Base-by-base conservation (phyloP, 1,284 basidiomycete species). In the Ceratobasidium theobromae region DNA sequence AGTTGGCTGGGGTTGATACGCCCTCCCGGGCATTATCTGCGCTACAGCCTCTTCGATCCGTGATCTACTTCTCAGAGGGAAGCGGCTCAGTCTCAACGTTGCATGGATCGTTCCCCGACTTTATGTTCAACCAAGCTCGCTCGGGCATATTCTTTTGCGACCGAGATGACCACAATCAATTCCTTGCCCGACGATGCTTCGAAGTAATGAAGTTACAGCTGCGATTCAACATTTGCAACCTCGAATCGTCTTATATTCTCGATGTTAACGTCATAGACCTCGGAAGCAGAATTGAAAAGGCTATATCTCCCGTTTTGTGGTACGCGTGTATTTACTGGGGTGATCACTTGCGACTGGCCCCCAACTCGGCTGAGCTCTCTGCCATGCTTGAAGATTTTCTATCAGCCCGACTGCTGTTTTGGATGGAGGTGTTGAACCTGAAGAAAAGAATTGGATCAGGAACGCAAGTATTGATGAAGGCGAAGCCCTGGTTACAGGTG, bases 101-200 rank as follows among this genome's bases (percentile, higher is more conserved):
- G 2, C 58, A 64, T 28, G 48, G 48, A 16, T 64, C 58, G 4
- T 64, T 64, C 48, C 48, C 58, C 0, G 58, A 64, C 28, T 64
- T 25, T 21, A 64, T 64, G 23, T 35, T 41, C 25, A 27, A 27
- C 33, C 14, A 21, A 5, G 21, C 9, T 3, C 32, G 58, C 5
- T 64, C 58, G 14, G 35, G 35, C 1, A 12, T 3, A 1, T 43
- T 64, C n/a, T 32, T 14, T 23, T 64, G 35, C 25, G n/a, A 64
- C 11, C 23, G 27, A 33, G 35, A 4, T 11, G 9, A 1, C 1
- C 48, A 64, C 25, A 23, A 30, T n/a, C 33, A 23, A 27, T 16
- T 41, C 1, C 58, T 64, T n/a, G 21, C 58, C n/a, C 30, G 33
- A 4, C 35, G 35, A 28, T 64, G 58, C 30, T 64, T 64, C 32